These are phyloP conservation scores for Puccinia hordei DNA, from an alignment of 1,284 basidiomycete genomes.

Conservation along the genomic window DNA sequence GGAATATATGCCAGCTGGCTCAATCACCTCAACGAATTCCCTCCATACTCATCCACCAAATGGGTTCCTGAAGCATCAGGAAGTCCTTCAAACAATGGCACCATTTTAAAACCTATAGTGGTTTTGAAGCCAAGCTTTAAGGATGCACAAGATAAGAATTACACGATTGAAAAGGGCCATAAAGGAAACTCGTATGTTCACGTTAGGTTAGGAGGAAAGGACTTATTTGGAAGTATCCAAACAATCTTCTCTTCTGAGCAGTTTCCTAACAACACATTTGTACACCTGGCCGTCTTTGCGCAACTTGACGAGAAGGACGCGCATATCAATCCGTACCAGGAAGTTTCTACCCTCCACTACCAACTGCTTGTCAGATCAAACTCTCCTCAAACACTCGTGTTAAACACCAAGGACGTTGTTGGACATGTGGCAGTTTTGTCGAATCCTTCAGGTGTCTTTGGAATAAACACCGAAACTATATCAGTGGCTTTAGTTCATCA, in stretches of 20 bases:
- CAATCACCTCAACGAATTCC: not conserved
- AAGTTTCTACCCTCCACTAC: not conserved
- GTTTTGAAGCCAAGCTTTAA: not conserved
- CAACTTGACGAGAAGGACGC: not conserved
- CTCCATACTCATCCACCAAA: not conserved
- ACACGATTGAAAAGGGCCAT: not conserved
- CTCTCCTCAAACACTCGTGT: not conserved
- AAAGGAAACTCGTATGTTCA: constrained; percentile 16
- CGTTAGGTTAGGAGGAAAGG: not conserved
- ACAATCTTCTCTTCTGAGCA: not conserved
- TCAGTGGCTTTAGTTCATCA: constrained; percentile 11
- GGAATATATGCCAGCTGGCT: not conserved
- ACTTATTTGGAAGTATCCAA: constrained; percentile 18
- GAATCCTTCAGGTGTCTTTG: constrained; percentile 4
- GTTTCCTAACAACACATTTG: constrained; percentile 8
- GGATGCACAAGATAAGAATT: constrained; percentile 16
- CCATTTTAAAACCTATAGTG: constrained; percentile 5
- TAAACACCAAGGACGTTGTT: not conserved
- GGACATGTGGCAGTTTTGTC: constrained; percentile 13
- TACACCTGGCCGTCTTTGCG: not conserved
- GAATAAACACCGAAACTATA: not conserved
- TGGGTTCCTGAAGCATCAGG: not conserved
- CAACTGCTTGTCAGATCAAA: constrained; percentile 1
- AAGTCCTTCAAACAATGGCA: not conserved
- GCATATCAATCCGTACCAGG: not conserved